Base-by-base conservation (phyloP, 164 flowering plant genomes). In the Tetrastigma voinierianum region DNA sequence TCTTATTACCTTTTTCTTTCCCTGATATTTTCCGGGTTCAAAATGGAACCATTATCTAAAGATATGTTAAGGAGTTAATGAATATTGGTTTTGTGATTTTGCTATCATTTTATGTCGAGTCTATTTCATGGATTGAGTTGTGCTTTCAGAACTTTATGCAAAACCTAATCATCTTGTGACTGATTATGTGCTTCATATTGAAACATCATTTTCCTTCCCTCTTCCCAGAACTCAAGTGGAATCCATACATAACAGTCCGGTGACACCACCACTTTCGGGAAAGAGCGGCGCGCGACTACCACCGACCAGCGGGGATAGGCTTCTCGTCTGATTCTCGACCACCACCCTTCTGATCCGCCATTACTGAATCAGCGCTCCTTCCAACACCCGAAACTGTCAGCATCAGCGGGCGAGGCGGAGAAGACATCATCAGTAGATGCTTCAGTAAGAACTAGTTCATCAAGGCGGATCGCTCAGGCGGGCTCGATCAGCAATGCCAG, bases 311-410 rank as follows among this genome's bases (percentile, higher is more conserved):
- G 47, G 87, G 89, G 51, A 79, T 74, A 79, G 87, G 84, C 70
- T 95, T 97, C 25, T 90, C 98, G 16, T 88, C 91, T 5, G 98
- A 93, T 69, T 88, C 97, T 85, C 20, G 97, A 90, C 17, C 97
- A 85, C 58, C 97, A 84, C 19, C 71, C 89, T 2, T 70, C 87
- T 81, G 47, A 71, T 82, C n/a, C 79, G 72, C 7, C 80, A 76
- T 17, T 70, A 67, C 71, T 62, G 96, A 90, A 40, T 76, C 91
- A 9, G 67, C 69, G 59, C 88, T 82, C 25, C 82, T 80, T 23
- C 83, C 97, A 49, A 89, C 96, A 7, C 97, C n/a, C 96, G 52
- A 95, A 90, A 64, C 86, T 87, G 58, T 92, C 13, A 88, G 84
- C 80, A 88, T 85, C 23, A 87, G 94, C 65, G 93, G 86, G n/a